Base-by-base conservation (phyloP, 2,329 filamentous ascomycete species). In the Venturiaceae sp. region DNA sequence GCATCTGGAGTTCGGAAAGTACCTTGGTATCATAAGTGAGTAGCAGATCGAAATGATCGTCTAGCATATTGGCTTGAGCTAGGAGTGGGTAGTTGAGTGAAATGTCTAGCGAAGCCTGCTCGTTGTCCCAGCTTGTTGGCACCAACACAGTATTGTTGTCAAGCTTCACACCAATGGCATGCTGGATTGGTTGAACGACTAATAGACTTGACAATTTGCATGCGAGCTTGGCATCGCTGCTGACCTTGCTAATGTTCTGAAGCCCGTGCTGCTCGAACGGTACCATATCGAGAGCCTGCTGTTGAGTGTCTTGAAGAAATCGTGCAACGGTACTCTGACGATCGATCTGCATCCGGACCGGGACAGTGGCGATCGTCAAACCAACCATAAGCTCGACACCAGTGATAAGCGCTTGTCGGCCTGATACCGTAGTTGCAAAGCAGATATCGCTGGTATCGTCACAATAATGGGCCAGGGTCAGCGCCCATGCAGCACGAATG, bases 381-480 rank as follows among this genome's bases (percentile, higher is more conserved):
- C 92, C 92, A 59, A 92, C 76, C 3, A 92, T 81, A 1, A 81
- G 75, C 62, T 95, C 90, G 33, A 95, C 83, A 0, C 79, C 82
- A 2, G 77, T 67, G 2, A 96, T 68, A 0, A 88, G 82, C 19
- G 91, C 70, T 1, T 87, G 90, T 57, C 92, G 80, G 1, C 91
- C 91, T 8, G 91, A 95, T 11, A 88, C 87, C 3, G 95, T 88
- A 1, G 84, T 86, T 0, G 92, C 92, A 41, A 95, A 81, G 0
- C 85, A 76, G 1, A 92, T 74, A 66, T 95, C 89, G 0, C 77
- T 68, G 0, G 74, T 75, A 2, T 86, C 88, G 2, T 82, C 68
- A 59, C 94, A 83, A n/a, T n/a, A n/a, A n/a, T n/a, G n/a, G n/a
- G 80, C 77, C 68, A 92, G 81, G 0, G 95, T 68, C 67, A 86